Conservation (phyloP, 352 stramenopile genomes). For the Globisporangium paddicum region DNA sequence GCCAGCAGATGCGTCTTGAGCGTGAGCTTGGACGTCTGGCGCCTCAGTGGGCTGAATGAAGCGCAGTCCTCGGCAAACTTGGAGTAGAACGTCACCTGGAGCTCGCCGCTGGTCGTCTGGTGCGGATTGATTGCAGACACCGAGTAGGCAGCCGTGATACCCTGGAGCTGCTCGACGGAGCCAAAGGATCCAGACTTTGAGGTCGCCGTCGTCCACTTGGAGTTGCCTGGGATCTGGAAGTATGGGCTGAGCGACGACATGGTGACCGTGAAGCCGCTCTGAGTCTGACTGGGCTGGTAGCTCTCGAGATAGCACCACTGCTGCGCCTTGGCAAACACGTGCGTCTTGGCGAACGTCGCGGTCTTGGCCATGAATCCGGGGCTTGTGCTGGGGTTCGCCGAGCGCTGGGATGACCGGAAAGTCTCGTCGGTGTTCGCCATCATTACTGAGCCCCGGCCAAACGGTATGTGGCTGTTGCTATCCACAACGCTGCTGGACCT, state of each 20-base stretch:
- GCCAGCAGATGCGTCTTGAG: constrained; percentile 17
- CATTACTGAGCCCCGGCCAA: background rate
- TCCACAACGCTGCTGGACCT: background rate
- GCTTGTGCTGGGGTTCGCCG: background rate
- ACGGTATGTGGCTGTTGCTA: background rate
- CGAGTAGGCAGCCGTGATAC: constrained; percentile 22
- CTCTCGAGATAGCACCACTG: constrained; percentile 45
- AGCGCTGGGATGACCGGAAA: background rate
- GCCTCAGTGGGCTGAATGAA: constrained; percentile 15
- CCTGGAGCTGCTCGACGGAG: constrained; percentile 21
- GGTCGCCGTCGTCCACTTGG: background rate
- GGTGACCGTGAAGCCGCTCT: constrained; percentile 30
- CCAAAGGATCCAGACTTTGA: background rate
- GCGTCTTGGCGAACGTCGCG: constrained; percentile 37
- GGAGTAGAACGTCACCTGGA: constrained; percentile 16
- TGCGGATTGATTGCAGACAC: background rate
- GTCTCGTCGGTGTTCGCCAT: background rate
- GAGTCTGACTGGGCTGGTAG: constrained; percentile 9
- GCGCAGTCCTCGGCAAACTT: constrained; percentile 16
- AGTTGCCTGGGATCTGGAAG: background rate
- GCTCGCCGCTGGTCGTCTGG: background rate
- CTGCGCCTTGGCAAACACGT: constrained; percentile 40
- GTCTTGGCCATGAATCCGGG: constrained; percentile 33
- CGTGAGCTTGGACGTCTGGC: constrained; percentile 14
- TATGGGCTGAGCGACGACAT: constrained; percentile 31